Conservation (phyloP, 179 eudicot genomes). For the Spinacia oleracea region DNA sequence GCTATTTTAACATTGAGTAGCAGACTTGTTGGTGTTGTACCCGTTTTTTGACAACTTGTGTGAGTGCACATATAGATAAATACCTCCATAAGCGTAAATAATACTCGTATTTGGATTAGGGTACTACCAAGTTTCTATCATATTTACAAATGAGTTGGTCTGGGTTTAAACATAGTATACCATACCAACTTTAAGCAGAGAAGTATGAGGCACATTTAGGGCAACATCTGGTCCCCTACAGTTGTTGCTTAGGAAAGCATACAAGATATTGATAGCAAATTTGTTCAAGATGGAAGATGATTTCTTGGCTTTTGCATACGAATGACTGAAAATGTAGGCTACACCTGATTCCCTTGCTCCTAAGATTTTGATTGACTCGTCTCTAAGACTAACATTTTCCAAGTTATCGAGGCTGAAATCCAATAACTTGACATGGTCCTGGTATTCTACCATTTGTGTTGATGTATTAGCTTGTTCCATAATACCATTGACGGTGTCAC, state of each 20-base stretch:
- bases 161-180: background rate
- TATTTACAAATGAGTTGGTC: background rate
- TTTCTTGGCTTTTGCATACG: conserved; percentile 60
- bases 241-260: conserved; percentile 60
- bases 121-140: background rate
- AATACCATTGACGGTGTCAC: conserved; percentile 9
- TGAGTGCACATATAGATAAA: no score
- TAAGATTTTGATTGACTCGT: conserved; percentile 43
- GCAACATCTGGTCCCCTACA: conserved; percentile 55
- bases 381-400: conserved; percentile 30
- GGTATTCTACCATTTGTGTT: conserved; percentile 13
- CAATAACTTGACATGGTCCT: conserved; percentile 23
- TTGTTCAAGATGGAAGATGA: conserved; percentile 50
- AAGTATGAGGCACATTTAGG: conserved; percentile 55
- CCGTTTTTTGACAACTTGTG: no score
- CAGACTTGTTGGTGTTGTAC: no score
- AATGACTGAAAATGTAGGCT: conserved; percentile 63
- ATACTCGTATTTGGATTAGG: background rate
- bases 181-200: conserved; percentile 78
- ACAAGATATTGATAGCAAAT: conserved; percentile 52
- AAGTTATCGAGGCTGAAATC: conserved; percentile 7
- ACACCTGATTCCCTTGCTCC: conserved; percentile 62
- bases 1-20: no score
- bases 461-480: conserved; percentile 17
- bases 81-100: no score